Evolutionary conservation across 169 alveolate species (phyloP).

Genomic region (Miamiensis avidus): DNA sequence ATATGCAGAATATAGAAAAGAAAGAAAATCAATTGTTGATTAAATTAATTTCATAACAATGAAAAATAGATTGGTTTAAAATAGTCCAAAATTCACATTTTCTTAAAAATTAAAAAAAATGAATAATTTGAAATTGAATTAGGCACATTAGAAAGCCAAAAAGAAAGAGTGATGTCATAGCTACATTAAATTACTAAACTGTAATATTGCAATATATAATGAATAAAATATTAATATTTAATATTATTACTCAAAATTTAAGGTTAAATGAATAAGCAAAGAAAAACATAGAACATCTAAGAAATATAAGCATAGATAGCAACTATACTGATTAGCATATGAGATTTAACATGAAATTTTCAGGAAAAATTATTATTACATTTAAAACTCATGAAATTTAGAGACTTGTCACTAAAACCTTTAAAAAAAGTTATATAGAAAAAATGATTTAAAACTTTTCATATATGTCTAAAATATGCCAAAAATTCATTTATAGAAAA

Average conservation of each 20-base stretch:
- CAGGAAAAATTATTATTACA: conserved; percentile 10
- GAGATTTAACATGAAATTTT: background rate
- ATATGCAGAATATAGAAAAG: background rate
- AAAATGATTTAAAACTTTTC: conserved; percentile 1
- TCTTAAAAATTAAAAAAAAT: background rate
- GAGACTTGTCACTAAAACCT: background rate
- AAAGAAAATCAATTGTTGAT: background rate
- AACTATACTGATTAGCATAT: background rate
- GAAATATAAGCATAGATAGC: background rate
- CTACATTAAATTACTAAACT: background rate
- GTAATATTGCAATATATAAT: background rate
- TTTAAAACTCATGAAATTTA: background rate
- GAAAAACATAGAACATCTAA: background rate
- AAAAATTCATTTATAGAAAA: background rate
- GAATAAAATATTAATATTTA: too few relatives aligned
- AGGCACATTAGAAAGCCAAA: background rate
- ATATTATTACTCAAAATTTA: too few relatives aligned
- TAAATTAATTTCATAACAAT: background rate
- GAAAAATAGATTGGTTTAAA: background rate
- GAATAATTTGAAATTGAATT: background rate
- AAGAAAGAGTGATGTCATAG: background rate
- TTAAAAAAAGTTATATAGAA: conserved; percentile 2
- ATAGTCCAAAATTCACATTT: background rate
- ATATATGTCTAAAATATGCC: background rate
- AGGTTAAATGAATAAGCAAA: background rate